These are phyloP conservation scores for Nemania bipapillata DNA, from an alignment of 2,329 filamentous ascomycete genomes.

Conservation along the genomic window DNA sequence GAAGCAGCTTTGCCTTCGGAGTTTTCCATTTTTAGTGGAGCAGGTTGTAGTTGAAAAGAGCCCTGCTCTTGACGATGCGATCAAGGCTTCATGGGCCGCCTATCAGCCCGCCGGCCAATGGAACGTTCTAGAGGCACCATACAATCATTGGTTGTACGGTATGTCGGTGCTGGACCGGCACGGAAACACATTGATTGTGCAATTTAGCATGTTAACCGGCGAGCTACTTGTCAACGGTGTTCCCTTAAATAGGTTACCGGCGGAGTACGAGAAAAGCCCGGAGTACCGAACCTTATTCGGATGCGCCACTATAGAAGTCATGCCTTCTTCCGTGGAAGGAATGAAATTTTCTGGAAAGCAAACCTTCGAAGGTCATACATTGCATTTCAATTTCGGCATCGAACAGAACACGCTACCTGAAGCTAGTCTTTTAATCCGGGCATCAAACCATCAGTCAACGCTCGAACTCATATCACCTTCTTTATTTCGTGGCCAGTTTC, in stretches of 20 bases:
- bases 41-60: conserved; percentile 26
- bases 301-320: conserved; percentile 55
- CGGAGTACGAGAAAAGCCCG: conserved; percentile 55
- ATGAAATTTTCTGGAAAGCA: conserved; percentile 54
- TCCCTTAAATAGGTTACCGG: conserved; percentile 61
- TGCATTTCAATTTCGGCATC: not conserved
- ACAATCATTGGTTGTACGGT: conserved; percentile 24
- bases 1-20: not conserved
- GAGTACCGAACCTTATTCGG: conserved; percentile 60
- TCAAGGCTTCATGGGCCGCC: conserved; percentile 46
- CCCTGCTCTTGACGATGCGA: conserved; percentile 45
- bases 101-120: conserved; percentile 38
- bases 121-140: conserved; percentile 42
- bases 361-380: not conserved
- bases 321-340: conserved; percentile 53
- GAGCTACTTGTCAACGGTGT: conserved; percentile 64
- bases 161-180: not conserved
- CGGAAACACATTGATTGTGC: conserved; percentile 46
- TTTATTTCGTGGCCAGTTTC: conserved; percentile 18
- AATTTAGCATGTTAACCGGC: conserved; percentile 63
- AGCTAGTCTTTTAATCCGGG: not conserved
- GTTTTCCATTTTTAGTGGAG: not conserved
- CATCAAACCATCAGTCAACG: not conserved
- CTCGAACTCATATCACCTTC: not conserved
- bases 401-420: not conserved